These are phyloP conservation scores for Delphinella strobiligena DNA, from an alignment of 2,329 filamentous ascomycete genomes.

Conservation along the genomic window DNA sequence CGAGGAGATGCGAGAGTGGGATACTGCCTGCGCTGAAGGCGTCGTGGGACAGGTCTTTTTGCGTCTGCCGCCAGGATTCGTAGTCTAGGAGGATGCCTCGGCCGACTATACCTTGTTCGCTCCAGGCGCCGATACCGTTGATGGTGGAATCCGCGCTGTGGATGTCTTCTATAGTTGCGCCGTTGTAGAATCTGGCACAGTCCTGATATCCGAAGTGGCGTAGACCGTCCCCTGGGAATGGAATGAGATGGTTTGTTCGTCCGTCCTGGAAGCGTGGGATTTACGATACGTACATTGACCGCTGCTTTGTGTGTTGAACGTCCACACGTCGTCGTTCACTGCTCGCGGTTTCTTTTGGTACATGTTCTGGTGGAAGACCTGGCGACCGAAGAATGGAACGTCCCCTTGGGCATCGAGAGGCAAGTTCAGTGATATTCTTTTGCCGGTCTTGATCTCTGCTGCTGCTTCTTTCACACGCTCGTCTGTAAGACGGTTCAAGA, in stretches of 20 bases:
- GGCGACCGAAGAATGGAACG: conserved; percentile 43
- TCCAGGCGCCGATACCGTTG: conserved; percentile 36
- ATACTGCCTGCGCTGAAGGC: conserved; percentile 25
- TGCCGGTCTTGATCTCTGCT: conserved; percentile 40
- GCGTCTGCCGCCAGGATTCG: conserved; percentile 33
- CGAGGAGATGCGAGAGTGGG: conserved; percentile 27
- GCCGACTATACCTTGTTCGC: conserved; percentile 43
- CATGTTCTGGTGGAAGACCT: conserved; percentile 42
- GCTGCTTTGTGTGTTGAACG: conserved; percentile 46
- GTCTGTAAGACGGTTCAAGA: conserved; percentile 48
- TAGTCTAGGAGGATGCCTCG: conserved; percentile 44
- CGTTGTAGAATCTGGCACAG: conserved; percentile 25
- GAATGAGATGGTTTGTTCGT: not conserved
- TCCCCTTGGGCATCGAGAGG: conserved; percentile 42
- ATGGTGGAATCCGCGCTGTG: conserved; percentile 25
- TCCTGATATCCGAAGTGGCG: conserved; percentile 40
- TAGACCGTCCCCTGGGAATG: conserved; percentile 36
- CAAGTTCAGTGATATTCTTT: conserved; percentile 48
- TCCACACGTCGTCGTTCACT: conserved; percentile 50
- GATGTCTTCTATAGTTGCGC: conserved; percentile 28
- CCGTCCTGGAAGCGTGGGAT: too few relatives aligned
- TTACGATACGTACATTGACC: conserved; percentile 32
- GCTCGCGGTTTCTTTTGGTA: conserved; percentile 38
- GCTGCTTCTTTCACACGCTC: conserved; percentile 37
- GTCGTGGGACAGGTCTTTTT: conserved; percentile 25